These are phyloP conservation scores for Acorus calamus DNA, from an alignment of 106 monocot genomes.

Conservation along the genomic window DNA sequence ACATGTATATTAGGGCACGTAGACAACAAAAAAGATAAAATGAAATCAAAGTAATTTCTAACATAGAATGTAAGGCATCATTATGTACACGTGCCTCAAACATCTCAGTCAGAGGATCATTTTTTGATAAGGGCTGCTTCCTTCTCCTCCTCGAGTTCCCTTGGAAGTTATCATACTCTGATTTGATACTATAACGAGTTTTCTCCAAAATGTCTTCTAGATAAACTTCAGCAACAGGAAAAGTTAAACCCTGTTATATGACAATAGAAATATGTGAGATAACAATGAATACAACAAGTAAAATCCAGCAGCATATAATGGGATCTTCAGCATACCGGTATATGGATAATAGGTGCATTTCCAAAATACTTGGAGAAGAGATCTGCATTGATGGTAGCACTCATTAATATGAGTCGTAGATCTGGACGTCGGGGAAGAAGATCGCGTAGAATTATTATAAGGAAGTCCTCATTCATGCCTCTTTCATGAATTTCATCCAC, in stretches of 20 bases:
- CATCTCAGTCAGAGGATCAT: conserved; percentile 78
- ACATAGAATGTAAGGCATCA: background rate
- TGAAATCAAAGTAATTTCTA: background rate
- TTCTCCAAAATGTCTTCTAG: conserved; percentile 86
- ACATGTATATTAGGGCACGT: background rate
- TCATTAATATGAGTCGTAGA: conserved; percentile 84
- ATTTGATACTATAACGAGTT: conserved; percentile 57
- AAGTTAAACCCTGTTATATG: conserved; percentile 61
- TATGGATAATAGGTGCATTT: conserved; percentile 78
- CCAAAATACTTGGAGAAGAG: conserved; percentile 90
- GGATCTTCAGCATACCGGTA: conserved; percentile 50
- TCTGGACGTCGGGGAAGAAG: conserved; percentile 85
- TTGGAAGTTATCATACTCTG: conserved; percentile 62
- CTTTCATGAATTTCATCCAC: conserved; percentile 99
- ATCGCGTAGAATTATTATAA: conserved; percentile 88
- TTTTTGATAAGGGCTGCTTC: conserved; percentile 36
- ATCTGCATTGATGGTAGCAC: conserved; percentile 95
- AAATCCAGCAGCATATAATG: background rate
- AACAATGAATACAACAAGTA: background rate
- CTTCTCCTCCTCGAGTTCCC: conserved; percentile 60
- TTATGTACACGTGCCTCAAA: conserved; percentile 59
- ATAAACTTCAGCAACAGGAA: conserved; percentile 82
- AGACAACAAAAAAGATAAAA: background rate
- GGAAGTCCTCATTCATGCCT: conserved; percentile 98
- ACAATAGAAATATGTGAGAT: conserved; percentile 1